phyloP scores from a whole-genome alignment of 768 basidiomycete genomes.

The Rhodotorula graminis region DNA sequence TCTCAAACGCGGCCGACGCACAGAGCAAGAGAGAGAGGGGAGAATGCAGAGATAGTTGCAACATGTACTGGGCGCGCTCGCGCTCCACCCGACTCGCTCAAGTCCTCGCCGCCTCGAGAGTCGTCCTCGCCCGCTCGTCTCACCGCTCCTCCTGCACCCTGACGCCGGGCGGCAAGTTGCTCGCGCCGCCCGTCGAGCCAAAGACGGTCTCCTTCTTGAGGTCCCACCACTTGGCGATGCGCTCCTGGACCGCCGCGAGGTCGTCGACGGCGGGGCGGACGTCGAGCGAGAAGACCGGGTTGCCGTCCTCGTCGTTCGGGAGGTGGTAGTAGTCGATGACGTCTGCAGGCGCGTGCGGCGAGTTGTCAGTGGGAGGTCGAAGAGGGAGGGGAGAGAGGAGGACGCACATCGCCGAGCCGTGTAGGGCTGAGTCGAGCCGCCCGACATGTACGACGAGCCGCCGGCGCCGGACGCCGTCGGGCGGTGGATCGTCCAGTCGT shows the following conservation, averaged over 20 bases:
- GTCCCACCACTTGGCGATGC: constrained; percentile 52
- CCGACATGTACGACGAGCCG: constrained; percentile 29
- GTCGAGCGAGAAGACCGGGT: constrained; percentile 90
- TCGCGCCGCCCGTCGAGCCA: neutral
- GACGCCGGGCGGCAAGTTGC: constrained; percentile 15
- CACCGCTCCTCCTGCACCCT: constrained; percentile 34
- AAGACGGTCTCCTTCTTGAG: constrained; percentile 39
- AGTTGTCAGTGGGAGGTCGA: constrained; percentile 49
- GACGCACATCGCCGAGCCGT: constrained; percentile 34
- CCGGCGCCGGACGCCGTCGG: constrained; percentile 57
- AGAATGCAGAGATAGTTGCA: neutral
- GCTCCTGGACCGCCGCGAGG: constrained; percentile 66
- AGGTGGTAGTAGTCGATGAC: constrained; percentile 99
- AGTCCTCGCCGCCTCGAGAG: no score
- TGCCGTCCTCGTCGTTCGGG: constrained; percentile 79
- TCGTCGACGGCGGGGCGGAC: constrained; percentile 91
- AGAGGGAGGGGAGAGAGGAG: constrained; percentile 52
- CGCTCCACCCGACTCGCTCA: no score
- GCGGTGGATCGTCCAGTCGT: constrained; percentile 92
- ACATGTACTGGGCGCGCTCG: no score
- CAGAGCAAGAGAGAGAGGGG: no score
- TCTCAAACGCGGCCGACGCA: no score
- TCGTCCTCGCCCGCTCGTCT: no score
- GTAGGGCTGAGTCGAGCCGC: constrained; percentile 20
- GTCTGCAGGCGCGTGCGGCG: constrained; percentile 51